Evolutionary conservation across 2,329 filamentous ascomycete species (phyloP).

Genomic region (Aspergillus fumigatus): DNA sequence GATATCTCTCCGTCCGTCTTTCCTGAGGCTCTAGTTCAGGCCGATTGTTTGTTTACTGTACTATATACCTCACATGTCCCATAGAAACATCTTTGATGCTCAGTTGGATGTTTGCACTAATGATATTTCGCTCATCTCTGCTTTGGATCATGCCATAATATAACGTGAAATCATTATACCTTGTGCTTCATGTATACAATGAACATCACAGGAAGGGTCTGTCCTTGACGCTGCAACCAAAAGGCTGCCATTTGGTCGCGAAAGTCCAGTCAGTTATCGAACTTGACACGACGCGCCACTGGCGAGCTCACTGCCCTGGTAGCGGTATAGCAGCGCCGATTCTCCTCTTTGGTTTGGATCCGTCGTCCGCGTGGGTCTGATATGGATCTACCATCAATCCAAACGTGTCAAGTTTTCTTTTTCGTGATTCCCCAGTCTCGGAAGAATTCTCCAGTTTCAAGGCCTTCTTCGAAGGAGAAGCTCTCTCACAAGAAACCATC

Average conservation of each 20-base stretch:
- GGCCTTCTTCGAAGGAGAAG: not conserved
- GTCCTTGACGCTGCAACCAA: not conserved
- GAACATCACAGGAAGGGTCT: not conserved
- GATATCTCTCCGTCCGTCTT: not conserved
- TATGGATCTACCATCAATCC: not conserved
- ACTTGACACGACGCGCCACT: not conserved
- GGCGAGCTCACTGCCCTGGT: not conserved
- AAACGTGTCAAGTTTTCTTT: slow-evolving; percentile 10
- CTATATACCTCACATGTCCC: not conserved
- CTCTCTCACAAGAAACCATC: not conserved
- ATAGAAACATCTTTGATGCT: not conserved
- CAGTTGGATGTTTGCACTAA: not conserved
- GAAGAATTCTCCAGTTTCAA: not conserved
- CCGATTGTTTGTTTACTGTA: not conserved
- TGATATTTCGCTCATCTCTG: not conserved
- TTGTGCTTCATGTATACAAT: not conserved
- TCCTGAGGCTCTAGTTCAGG: not conserved
- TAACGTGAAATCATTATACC: not conserved
- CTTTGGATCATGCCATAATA: not conserved
- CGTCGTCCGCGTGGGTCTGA: not conserved
- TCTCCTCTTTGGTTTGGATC: slow-evolving; percentile 7
- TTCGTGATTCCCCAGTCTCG: slow-evolving; percentile 5
- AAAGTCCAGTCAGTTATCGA: not conserved
- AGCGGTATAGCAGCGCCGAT: not conserved
- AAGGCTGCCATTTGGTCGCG: not conserved